Evolutionary conservation across 495 filamentous ascomycete species (phyloP).

Genomic region (Podospora appendiculata): DNA sequence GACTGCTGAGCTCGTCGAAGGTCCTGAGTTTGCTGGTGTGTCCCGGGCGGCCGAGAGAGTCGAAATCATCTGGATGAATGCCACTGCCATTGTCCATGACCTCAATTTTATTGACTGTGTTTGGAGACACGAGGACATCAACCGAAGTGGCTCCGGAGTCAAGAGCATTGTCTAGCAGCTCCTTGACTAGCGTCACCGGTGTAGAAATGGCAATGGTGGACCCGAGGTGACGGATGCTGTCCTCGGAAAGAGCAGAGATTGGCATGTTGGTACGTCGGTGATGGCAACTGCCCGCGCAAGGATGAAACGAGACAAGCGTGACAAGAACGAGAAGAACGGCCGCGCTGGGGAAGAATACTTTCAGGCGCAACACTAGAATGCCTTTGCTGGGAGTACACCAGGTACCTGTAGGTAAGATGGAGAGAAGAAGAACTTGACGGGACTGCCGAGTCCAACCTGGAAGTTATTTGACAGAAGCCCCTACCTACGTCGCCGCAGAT

Average conservation of each 20-base stretch:
- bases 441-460: too few relatives aligned
- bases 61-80: constrained; percentile 63
- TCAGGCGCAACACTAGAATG: too few relatives aligned
- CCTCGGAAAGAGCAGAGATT: constrained; percentile 50
- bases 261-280: constrained; percentile 10
- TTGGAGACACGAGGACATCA: constrained; percentile 62
- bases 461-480: too few relatives aligned
- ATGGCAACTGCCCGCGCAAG: too few relatives aligned
- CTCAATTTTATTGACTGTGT: constrained; percentile 76
- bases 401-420: too few relatives aligned
- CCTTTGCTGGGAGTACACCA: too few relatives aligned
- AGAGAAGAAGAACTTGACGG: too few relatives aligned
- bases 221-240: constrained; percentile 59
- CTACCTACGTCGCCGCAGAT: too few relatives aligned
- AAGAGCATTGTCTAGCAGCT: constrained; percentile 85
- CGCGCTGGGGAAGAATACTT: too few relatives aligned
- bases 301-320: too few relatives aligned
- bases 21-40: constrained; percentile 82
- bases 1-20: constrained; percentile 58
- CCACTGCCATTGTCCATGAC: constrained; percentile 87
- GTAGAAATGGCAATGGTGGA: constrained; percentile 68
- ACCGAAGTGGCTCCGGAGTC: constrained; percentile 74
- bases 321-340: too few relatives aligned
- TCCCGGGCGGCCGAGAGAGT: constrained; percentile 57
- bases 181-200: constrained; percentile 71